Conservation (phyloP, 2,329 filamentous ascomycete genomes). For the Phaeosphaeriaceae sp. region DNA sequence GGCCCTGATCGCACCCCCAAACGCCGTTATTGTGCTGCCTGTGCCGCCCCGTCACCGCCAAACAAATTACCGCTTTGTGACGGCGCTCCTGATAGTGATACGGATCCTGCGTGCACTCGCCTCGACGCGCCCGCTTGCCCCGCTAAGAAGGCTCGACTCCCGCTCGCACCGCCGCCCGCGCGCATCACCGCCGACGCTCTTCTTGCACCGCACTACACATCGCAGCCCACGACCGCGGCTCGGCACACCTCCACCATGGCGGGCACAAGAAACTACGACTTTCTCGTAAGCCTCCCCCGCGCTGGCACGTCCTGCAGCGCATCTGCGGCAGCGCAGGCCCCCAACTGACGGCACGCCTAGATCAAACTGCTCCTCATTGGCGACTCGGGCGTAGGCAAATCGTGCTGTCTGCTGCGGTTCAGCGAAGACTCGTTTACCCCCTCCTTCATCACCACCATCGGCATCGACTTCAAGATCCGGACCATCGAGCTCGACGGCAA, state of each 20-base stretch:
- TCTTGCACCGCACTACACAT: slow-evolving; percentile 2
- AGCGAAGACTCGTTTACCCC: slow-evolving; percentile 98
- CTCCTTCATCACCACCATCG: slow-evolving; percentile 98
- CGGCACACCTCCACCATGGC: slow-evolving; percentile 68
- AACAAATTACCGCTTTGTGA: neutral
- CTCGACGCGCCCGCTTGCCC: neutral
- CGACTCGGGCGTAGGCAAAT: slow-evolving; percentile 96
- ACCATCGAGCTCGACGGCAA: slow-evolving; percentile 99
- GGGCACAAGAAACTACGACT: slow-evolving; percentile 98
- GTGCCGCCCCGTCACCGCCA: neutral
- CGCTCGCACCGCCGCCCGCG: neutral
- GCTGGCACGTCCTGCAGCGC: slow-evolving; percentile 13
- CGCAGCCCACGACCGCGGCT: slow-evolving; percentile 5
- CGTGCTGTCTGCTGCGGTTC: slow-evolving; percentile 94
- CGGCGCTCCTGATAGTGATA: neutral
- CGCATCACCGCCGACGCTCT: slow-evolving; percentile 3
- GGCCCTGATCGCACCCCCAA: neutral
- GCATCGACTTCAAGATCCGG: slow-evolving; percentile 99
- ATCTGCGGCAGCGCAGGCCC: slow-evolving; percentile 2
- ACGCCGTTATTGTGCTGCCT: slow-evolving; percentile 11
- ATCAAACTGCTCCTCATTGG: slow-evolving; percentile 97
- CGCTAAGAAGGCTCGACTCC: neutral
- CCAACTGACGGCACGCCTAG: slow-evolving; percentile 55
- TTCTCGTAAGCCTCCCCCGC: slow-evolving; percentile 75
- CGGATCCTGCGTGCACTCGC: neutral